phyloP scores from a whole-genome alignment of 2,329 filamentous ascomycete genomes.

The Scedosporium dehoogii region DNA sequence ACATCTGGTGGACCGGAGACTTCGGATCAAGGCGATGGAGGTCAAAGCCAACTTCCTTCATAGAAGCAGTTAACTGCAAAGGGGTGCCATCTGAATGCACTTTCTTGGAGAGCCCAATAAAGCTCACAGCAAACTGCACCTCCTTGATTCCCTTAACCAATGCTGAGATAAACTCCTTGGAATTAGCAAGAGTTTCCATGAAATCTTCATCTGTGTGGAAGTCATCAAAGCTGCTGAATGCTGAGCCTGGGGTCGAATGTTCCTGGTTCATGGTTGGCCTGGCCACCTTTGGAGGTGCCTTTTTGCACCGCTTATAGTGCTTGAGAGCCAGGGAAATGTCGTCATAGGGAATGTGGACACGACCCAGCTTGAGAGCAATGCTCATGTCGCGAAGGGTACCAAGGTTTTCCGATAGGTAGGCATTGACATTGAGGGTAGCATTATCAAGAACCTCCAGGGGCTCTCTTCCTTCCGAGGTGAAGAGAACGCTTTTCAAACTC shows the following conservation, averaged over 20 bases:
- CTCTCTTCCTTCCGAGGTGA: slow-evolving; percentile 76
- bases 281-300: slow-evolving; percentile 12
- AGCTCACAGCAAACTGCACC: slow-evolving; percentile 89
- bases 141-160: slow-evolving; percentile 89
- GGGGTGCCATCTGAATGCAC: slow-evolving; percentile 60
- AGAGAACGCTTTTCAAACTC: slow-evolving; percentile 73
- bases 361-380: slow-evolving; percentile 80
- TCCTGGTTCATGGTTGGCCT: not conserved
- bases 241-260: not conserved
- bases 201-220: slow-evolving; percentile 42
- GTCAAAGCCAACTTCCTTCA: slow-evolving; percentile 94
- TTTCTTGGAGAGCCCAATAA: slow-evolving; percentile 75
- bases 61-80: slow-evolving; percentile 59
- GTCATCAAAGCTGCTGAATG: not conserved
- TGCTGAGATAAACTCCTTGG: slow-evolving; percentile 83
- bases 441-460: slow-evolving; percentile 84
- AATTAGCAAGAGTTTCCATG: slow-evolving; percentile 79
- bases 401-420: slow-evolving; percentile 73
- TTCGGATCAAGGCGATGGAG: slow-evolving; percentile 84
- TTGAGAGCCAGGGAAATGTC: slow-evolving; percentile 60
- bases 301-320: slow-evolving; percentile 40
- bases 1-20: slow-evolving; percentile 95
- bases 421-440: slow-evolving; percentile 81
- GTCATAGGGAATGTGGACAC: slow-evolving; percentile 83
- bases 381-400: slow-evolving; percentile 86